Percentiles rank a stretch among this genome's conserved stretches.
These are phyloP conservation scores for Codiaeum variegatum DNA, from an alignment of 441 rosid species.

Conservation along the genomic window DNA sequence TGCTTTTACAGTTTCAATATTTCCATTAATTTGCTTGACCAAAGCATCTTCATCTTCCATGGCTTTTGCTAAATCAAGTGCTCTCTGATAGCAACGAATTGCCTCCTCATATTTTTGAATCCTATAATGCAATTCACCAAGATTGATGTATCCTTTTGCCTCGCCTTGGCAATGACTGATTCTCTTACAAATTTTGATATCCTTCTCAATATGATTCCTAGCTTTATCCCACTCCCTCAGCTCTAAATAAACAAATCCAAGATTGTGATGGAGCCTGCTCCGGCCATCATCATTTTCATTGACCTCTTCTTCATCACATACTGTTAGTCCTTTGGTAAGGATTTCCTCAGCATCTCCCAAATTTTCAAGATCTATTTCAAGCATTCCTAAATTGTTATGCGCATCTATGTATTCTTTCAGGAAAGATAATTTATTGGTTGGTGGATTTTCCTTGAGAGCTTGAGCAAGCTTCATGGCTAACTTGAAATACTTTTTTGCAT, in stretches of 20 bases:
- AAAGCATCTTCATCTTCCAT: slow-evolving; percentile 93
- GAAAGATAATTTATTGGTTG: slow-evolving; percentile 50
- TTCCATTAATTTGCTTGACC: slow-evolving; percentile 54
- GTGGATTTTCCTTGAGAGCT: slow-evolving; percentile 62
- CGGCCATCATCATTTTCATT: slow-evolving; percentile 65
- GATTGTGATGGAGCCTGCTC: slow-evolving; percentile 91
- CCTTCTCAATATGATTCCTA: slow-evolving; percentile 67
- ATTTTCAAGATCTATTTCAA: slow-evolving; percentile 85
- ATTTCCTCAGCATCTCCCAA: slow-evolving; percentile 52
- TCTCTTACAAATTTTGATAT: slow-evolving; percentile 68
- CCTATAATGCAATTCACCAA: slow-evolving; percentile 77
- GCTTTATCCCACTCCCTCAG: slow-evolving; percentile 81
- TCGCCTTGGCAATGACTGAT: slow-evolving; percentile 80
- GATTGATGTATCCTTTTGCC: slow-evolving; percentile 95
- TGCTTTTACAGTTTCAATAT: slow-evolving; percentile 62
- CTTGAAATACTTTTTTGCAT: slow-evolving; percentile 86
- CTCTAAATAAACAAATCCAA: slow-evolving; percentile 69
- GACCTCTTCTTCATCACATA: slow-evolving; percentile 94
- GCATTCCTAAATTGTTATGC: slow-evolving; percentile 89
- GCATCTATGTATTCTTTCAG: slow-evolving; percentile 88
- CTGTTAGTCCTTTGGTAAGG: slow-evolving; percentile 61
- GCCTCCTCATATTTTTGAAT: slow-evolving; percentile 80
- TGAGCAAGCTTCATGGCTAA: slow-evolving; percentile 77
- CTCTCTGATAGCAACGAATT: slow-evolving; percentile 67
- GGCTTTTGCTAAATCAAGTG: slow-evolving; percentile 70